Base-by-base conservation (phyloP, 768 basidiomycete genomes). In the Galerina sulciceps region DNA sequence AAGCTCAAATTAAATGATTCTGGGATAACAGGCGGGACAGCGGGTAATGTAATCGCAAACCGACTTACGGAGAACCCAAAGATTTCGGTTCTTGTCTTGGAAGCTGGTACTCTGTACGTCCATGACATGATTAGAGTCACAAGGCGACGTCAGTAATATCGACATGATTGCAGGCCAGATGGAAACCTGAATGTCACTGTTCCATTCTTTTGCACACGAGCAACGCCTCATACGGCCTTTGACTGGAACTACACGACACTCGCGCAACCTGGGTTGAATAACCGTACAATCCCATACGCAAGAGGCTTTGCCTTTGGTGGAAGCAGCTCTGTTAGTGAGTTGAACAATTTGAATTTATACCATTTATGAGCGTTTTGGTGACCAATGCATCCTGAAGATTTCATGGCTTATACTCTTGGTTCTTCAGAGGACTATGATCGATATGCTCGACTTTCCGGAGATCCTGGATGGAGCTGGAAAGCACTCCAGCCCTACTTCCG, bases 11-110 rank as follows among this genome's bases (percentile, higher is more conserved):
- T 31, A 5, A 8, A 0, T 31, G 8, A 31, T 20, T 38, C 36
- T 63, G 18, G 13, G 11, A 49, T 10, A 17, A 55, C 38, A 69
- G 78, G 72, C 38, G 85, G 85, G 17, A 85, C 84, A 31, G 78
- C 82, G 0, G 85, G 85, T 9, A 84, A 82, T 55, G 83, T 79
- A 0, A 69, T 86, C 18, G 85, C 85, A 1, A 75, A 81, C 10
- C 75, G 85, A 6, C 69, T 86, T 10, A 79, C 79, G 10, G 85
- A 86, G 64, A 70, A 84, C 52, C 78, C 80, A 0, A 67, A 65
- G 1, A 68, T 81, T 9, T 73, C 74, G 2, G 84, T 86, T 0
- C 71, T 85, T 14, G 65, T 87, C 4, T 67, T 86, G 9, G 85
- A 87, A 64, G 80, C 83, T 0, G 85, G 85, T 3, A 65, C 71